Evolutionary conservation across 2,329 filamentous ascomycete genomes (phyloP), one percentile per base, ranked within the genome.

Genomic region (Aureobasidium sp.): DNA sequence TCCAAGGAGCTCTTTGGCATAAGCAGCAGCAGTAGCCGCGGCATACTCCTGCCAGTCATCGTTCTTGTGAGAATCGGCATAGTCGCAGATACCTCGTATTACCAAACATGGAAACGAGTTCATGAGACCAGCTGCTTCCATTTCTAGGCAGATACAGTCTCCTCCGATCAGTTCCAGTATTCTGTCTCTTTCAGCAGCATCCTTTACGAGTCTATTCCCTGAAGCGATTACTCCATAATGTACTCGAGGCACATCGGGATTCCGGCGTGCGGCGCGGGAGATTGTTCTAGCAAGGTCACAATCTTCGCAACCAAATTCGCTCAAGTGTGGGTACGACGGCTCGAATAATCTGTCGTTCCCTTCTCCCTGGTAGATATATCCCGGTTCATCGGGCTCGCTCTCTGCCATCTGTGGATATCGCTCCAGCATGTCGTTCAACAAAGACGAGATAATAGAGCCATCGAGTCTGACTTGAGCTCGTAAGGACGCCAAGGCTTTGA

Each of bases 131-230:
- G 48, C 48, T 2, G 48, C 48, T 51, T 51, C 67, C 67, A 67
- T 69, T 58, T 70, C 68, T 46, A 70, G 66, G 52, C 68, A 69
- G 0, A 70, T 26, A 1, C 61, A 36, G 13, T 50, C 47, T 34
- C 10, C 32, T 2, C 51, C 62, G 37, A 66, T 61, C 23, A 65
- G 3, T 10, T 65, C 63, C 26, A 66, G 61, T 5, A 64, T 26
- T 1, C 61, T 55, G 8, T 67, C 48, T 23, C 48, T 36, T 23
- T 51, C 32, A 2, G 20, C 12, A 12, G 48, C 48, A 13, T 51
- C 32, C 15, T 51, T 51, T 3, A 51, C 5, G 2, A 51, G 48
- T 17, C 7, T 26, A 10, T 51, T 51, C 15, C 48, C 48, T 15
- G 48, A 51, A 1, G 48, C 48, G 8, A 51, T 51, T n/a, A 51